Evolutionary conservation across 805 yeast species (phyloP).

Genomic region (Gaillardinia entomophila): DNA sequence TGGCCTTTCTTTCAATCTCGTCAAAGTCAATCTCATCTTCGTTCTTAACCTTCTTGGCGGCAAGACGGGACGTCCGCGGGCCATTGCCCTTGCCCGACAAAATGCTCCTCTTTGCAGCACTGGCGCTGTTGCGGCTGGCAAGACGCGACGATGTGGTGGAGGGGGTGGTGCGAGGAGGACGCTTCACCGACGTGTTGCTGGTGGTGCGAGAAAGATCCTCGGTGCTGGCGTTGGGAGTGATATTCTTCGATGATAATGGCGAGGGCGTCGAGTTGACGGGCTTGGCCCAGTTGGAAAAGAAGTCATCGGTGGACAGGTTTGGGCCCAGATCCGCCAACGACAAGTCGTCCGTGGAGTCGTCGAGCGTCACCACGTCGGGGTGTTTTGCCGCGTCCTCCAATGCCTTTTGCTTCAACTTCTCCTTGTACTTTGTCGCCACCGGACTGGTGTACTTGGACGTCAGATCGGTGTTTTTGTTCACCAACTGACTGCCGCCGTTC

Average conservation of each 20-base stretch:
- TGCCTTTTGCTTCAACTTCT: constrained; percentile 68
- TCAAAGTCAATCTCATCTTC: constrained; percentile 53
- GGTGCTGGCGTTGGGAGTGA: constrained; percentile 37
- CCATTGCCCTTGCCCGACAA: constrained; percentile 48
- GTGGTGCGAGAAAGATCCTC: constrained; percentile 28
- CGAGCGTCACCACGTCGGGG: constrained; percentile 72
- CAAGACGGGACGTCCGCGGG: constrained; percentile 50
- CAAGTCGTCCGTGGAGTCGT: constrained; percentile 32
- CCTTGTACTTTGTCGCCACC: constrained; percentile 76
- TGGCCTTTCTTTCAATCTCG: constrained; percentile 69
- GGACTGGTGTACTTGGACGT: constrained; percentile 74
- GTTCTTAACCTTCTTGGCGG: constrained; percentile 46
- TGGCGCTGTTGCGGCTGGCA: constrained; percentile 2
- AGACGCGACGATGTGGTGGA: constrained; percentile 4
- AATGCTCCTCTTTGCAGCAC: constrained; percentile 23
- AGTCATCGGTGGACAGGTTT: constrained; percentile 64
- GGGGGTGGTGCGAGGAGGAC: constrained; percentile 1
- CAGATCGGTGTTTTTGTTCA: constrained; percentile 50
- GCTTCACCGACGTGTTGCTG: neutral
- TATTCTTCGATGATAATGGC: constrained; percentile 41
- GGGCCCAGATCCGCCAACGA: constrained; percentile 20
- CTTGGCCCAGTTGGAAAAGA: constrained; percentile 87
- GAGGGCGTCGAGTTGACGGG: constrained; percentile 54
- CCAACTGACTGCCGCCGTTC: constrained; percentile 75
- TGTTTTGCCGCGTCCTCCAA: constrained; percentile 58